Evolutionary conservation across 495 filamentous ascomycete genomes (phyloP).

Genomic region (Lindgomyces ingoldianus): DNA sequence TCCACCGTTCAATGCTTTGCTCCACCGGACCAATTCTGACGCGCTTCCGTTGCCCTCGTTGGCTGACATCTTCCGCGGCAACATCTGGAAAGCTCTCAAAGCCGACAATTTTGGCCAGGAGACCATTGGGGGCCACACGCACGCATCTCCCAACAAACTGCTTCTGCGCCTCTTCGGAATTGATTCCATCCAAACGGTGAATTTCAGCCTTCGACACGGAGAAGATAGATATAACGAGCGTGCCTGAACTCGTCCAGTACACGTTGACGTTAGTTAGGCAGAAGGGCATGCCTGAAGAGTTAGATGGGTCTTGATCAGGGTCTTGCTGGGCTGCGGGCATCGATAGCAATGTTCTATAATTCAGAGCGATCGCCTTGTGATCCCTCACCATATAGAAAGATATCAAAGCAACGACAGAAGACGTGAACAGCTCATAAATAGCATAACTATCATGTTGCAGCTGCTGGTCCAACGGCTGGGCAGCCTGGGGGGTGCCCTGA

Average conservation of each 20-base stretch:
- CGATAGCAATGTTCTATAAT: constrained; percentile 40
- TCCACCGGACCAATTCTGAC: constrained; percentile 16
- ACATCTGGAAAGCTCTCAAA: constrained; percentile 16
- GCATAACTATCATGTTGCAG: constrained; percentile 25
- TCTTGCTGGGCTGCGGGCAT: constrained; percentile 2
- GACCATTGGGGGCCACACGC: constrained; percentile 34
- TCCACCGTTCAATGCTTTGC: constrained; percentile 29
- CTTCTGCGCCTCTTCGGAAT: constrained; percentile 9
- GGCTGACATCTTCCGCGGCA: neutral
- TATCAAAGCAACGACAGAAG: constrained; percentile 35
- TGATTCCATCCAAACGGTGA: constrained; percentile 6
- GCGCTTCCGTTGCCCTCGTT: constrained; percentile 21
- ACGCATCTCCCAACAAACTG: constrained; percentile 13
- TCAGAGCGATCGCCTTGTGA: constrained; percentile 36
- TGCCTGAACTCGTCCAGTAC: constrained; percentile 34
- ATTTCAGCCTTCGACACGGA: constrained; percentile 22
- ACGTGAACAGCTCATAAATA: constrained; percentile 40
- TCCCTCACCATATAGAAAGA: constrained; percentile 36
- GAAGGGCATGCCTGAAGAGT: neutral
- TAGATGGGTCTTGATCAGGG: neutral
- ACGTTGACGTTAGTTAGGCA: constrained; percentile 33
- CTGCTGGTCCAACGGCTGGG: constrained; percentile 12
- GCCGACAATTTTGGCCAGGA: constrained; percentile 29
- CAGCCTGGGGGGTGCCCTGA: neutral
- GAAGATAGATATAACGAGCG: constrained; percentile 28